Evolutionary conservation across 2,329 filamentous ascomycete genomes (phyloP).

Genomic region (Exophiala bonariae): DNA sequence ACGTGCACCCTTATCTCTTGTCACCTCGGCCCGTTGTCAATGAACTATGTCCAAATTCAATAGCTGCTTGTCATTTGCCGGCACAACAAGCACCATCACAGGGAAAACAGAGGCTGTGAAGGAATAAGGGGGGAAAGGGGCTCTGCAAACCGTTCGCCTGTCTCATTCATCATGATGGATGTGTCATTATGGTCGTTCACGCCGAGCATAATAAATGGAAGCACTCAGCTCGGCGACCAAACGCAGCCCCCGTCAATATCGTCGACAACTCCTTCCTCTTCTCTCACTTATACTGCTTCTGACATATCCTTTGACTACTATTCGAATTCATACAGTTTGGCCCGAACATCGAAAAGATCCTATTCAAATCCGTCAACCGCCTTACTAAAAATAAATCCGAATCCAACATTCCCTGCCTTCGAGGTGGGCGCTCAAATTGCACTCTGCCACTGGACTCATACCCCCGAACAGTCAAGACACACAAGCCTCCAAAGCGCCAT

Average conservation of each 20-base stretch:
- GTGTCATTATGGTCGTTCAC: not conserved
- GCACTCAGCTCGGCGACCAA: not conserved
- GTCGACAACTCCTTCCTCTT: too few species aligned
- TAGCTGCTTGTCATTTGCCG: constrained; percentile 1
- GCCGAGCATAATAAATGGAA: not conserved
- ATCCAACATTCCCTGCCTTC: too few species aligned
- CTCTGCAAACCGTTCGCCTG: not conserved
- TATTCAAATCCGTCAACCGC: not conserved
- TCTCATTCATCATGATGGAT: too few species aligned
- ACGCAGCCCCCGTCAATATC: too few species aligned
- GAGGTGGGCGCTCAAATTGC: too few species aligned
- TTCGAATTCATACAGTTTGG: too few species aligned
- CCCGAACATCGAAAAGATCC: too few species aligned
- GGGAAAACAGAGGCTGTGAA: not conserved
- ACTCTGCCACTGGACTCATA: not conserved
- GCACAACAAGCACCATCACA: not conserved
- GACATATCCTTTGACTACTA: too few species aligned
- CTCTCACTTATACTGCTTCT: too few species aligned
- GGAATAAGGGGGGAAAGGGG: not conserved
- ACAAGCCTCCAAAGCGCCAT: not conserved
- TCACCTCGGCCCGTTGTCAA: too few species aligned
- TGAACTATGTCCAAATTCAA: constrained; percentile 2
- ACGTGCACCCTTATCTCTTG: too few species aligned
- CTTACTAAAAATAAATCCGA: too few species aligned
- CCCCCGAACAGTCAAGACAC: not conserved